Percentiles rank a stretch among this genome's conserved stretches.
Conservation (phyloP, 768 basidiomycete species). For the Suillus fuscotomentosus region DNA sequence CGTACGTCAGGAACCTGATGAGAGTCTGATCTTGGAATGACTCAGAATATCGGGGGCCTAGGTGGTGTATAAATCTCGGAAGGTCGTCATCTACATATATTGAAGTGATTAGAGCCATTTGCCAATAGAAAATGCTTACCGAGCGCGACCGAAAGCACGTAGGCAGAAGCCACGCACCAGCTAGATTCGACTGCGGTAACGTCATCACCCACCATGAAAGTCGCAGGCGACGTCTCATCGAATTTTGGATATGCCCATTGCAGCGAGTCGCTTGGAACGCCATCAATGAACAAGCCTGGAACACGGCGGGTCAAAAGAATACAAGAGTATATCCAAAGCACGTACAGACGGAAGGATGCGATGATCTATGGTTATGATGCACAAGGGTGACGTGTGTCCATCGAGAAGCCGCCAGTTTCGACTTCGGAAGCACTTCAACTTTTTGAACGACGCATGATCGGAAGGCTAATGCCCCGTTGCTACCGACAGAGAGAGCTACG, state of each 20-base stretch:
- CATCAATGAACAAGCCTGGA: slow-evolving; percentile 74
- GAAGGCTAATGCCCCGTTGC: slow-evolving; percentile 58
- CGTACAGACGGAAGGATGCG: slow-evolving; percentile 62
- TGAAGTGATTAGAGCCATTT: slow-evolving; percentile 14
- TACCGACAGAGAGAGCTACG: slow-evolving; percentile 47
- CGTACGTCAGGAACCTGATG: slow-evolving; percentile 79
- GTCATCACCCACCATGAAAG: slow-evolving; percentile 58
- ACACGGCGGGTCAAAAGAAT: slow-evolving; percentile 8
- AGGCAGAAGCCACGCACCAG: slow-evolving; percentile 70
- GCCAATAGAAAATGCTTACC: slow-evolving; percentile 34
- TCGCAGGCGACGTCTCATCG: slow-evolving; percentile 34
- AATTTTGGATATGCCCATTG: slow-evolving; percentile 64
- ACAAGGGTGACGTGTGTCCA: slow-evolving; percentile 77
- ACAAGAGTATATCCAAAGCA: slow-evolving; percentile 3
- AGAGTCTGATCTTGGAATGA: slow-evolving; percentile 74
- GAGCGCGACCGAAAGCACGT: slow-evolving; percentile 57
- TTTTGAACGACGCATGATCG: slow-evolving; percentile 38
- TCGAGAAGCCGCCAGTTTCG: slow-evolving; percentile 48
- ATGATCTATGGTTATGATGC: slow-evolving; percentile 55
- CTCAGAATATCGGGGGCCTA: slow-evolving; percentile 75
- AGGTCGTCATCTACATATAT: slow-evolving; percentile 58
- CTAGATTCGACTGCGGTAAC: slow-evolving; percentile 33
- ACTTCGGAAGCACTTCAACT: slow-evolving; percentile 42
- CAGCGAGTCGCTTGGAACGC: slow-evolving; percentile 59
- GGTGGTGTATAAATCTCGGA: slow-evolving; percentile 73